Evolutionary conservation across 2,329 filamentous ascomycete genomes (phyloP).

Genomic region (Fusarium aywerte): DNA sequence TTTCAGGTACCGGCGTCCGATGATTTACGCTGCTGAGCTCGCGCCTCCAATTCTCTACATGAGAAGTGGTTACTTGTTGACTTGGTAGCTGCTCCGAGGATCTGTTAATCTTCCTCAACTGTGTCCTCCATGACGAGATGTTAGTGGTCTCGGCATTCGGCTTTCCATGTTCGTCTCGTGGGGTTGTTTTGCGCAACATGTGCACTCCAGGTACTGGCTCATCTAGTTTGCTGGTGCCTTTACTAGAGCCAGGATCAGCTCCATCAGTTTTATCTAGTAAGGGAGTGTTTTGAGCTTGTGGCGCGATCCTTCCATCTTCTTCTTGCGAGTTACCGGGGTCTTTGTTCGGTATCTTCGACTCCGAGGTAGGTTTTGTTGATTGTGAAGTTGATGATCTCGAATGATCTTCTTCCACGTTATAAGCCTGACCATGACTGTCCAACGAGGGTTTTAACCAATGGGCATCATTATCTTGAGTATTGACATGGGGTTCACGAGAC

Average conservation of each 20-base stretch:
- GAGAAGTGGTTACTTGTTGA: constrained; percentile 28
- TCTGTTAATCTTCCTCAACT: constrained; percentile 41
- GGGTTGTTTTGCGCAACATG: constrained; percentile 15
- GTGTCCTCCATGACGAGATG: constrained; percentile 41
- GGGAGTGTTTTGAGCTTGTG: constrained; percentile 4
- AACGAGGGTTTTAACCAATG: constrained; percentile 20
- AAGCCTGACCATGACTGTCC: constrained; percentile 18
- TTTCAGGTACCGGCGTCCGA: constrained; percentile 22
- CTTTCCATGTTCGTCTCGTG: constrained; percentile 3
- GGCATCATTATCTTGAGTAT: constrained; percentile 31
- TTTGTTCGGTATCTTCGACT: constrained; percentile 1
- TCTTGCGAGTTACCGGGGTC: not conserved
- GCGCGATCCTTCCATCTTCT: not conserved
- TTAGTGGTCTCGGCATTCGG: constrained; percentile 11
- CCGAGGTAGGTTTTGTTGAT: not conserved
- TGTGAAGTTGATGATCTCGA: not conserved
- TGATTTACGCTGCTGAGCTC: constrained; percentile 40
- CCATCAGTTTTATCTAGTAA: not conserved
- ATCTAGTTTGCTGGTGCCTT: not conserved
- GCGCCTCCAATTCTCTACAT: constrained; percentile 35
- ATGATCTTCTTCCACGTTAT: constrained; percentile 1
- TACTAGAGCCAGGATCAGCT: not conserved
- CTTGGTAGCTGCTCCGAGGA: constrained; percentile 26
- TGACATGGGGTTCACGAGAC: constrained; percentile 31
- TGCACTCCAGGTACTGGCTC: constrained; percentile 3